Percentiles rank a stretch among this genome's conserved stretches.
Conservation (phyloP, 2,329 filamentous ascomycete species). For the Penicillium brasilianum region DNA sequence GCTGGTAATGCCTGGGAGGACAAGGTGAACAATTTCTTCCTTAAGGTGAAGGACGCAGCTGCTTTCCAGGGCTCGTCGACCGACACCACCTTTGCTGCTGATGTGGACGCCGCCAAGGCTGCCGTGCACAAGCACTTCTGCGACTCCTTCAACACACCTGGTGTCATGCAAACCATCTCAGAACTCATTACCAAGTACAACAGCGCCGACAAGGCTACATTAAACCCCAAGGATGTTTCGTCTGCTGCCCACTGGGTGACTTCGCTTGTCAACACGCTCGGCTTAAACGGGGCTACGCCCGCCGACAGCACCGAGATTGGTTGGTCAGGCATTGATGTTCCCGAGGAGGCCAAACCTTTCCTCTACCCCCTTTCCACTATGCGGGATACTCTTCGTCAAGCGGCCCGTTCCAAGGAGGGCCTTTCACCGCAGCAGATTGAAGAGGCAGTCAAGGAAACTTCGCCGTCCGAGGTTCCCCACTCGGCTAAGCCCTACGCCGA, state of each 20-base stretch:
- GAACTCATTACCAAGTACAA: constrained; percentile 81
- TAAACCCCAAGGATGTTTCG: constrained; percentile 56
- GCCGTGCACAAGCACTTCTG: constrained; percentile 69
- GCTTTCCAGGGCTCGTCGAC: constrained; percentile 33
- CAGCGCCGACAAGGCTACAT: constrained; percentile 51
- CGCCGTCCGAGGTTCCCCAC: constrained; percentile 33
- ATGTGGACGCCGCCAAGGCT: constrained; percentile 60
- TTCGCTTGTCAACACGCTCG: constrained; percentile 81
- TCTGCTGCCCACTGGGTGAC: constrained; percentile 78
- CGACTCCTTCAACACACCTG: constrained; percentile 87
- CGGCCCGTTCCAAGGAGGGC: constrained; percentile 56
- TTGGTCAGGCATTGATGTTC: constrained; percentile 69
- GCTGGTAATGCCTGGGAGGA: constrained; percentile 80
- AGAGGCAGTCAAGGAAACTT: constrained; percentile 44
- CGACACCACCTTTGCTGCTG: constrained; percentile 49
- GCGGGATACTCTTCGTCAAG: constrained; percentile 62
- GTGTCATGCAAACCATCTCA: constrained; percentile 77
- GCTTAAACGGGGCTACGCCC: constrained; percentile 60
- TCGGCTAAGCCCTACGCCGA: constrained; percentile 53
- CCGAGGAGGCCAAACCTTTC: constrained; percentile 62
- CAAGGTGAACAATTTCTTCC: constrained; percentile 73
- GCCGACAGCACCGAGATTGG: constrained; percentile 56
- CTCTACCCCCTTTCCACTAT: constrained; percentile 64
- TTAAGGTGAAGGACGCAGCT: constrained; percentile 59
- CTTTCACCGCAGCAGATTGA: constrained; percentile 47